Percentiles rank a stretch among this genome's conserved stretches.
These are phyloP conservation scores for Xerocomellus intermedius DNA, from an alignment of 768 basidiomycete genomes.

Conservation along the genomic window DNA sequence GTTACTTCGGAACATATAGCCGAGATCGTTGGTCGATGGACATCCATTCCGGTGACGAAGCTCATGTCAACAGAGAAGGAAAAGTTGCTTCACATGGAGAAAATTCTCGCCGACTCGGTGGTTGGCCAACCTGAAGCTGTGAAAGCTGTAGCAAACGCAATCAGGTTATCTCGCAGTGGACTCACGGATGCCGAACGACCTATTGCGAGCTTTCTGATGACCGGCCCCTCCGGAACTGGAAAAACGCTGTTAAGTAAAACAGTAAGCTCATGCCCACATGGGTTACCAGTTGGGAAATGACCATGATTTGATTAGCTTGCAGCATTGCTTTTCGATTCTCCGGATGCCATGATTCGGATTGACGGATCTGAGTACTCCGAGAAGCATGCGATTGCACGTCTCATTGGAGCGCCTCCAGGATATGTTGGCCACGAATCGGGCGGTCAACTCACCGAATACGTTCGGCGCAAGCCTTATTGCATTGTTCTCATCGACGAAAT, in stretches of 20 bases:
- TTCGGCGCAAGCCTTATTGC: conserved; percentile 86
- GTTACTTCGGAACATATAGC: conserved; percentile 91
- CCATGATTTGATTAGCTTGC: conserved; percentile 61
- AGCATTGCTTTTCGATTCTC: conserved; percentile 83
- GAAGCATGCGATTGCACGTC: conserved; percentile 68
- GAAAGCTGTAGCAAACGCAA: conserved; percentile 90
- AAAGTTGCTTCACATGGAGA: conserved; percentile 85
- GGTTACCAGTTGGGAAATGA: background rate
- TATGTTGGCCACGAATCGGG: conserved; percentile 91
- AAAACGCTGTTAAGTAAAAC: conserved; percentile 92
- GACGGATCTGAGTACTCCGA: conserved; percentile 95
- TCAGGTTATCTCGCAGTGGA: conserved; percentile 91
- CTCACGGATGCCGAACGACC: conserved; percentile 85
- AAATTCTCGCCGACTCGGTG: conserved; percentile 69
- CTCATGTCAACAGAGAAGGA: conserved; percentile 89
- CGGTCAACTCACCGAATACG: conserved; percentile 91
- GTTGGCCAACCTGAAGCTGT: conserved; percentile 92
- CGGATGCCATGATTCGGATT: conserved; percentile 88
- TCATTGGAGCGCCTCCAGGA: conserved; percentile 74
- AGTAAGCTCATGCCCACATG: conserved; percentile 41
- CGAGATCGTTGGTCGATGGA: conserved; percentile 93
- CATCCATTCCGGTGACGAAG: conserved; percentile 84
- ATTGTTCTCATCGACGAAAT: conserved; percentile 87
- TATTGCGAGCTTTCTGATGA: conserved; percentile 90
- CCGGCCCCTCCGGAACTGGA: conserved; percentile 87